A percentile compares a stretch with the other conserved stretches of the same genome.
Conservation (phyloP, 129 eudicot species). For the Pittosporum tobira region DNA sequence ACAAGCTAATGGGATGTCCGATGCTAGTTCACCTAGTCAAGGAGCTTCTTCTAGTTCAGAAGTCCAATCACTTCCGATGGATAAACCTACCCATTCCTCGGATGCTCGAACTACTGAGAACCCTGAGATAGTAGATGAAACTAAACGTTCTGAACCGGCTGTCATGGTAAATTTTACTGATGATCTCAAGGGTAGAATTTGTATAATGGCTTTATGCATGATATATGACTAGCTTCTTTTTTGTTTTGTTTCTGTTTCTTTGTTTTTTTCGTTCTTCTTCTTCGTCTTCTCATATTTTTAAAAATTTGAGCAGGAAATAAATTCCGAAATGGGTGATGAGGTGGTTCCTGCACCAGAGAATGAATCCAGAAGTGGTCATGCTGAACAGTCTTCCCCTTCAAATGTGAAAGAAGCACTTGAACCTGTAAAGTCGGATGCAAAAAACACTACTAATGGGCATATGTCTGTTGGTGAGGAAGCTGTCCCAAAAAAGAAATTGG, state of each 20-base stretch:
- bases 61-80: slow-evolving; percentile 16
- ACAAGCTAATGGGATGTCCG: slow-evolving; percentile 24
- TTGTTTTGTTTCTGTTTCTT: slow-evolving; percentile 7
- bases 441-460: slow-evolving; percentile 10
- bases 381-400: slow-evolving; percentile 14
- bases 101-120: slow-evolving; percentile 15
- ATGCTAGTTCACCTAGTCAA: slow-evolving; percentile 22
- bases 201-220: neutral
- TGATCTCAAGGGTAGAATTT: neutral
- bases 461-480: slow-evolving; percentile 5
- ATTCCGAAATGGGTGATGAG: slow-evolving; percentile 19
- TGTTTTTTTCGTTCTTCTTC: no score
- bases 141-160: slow-evolving; percentile 14
- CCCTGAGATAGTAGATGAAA: slow-evolving; percentile 20
- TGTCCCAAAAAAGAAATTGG: slow-evolving; percentile 13
- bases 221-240: slow-evolving; percentile 1
- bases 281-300: no score
- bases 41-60: slow-evolving; percentile 36
- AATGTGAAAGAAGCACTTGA: slow-evolving; percentile 16
- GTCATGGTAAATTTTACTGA: slow-evolving; percentile 23
- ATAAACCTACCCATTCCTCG: slow-evolving; percentile 15
- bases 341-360: slow-evolving; percentile 21
- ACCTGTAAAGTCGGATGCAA: slow-evolving; percentile 15
- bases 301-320: slow-evolving; percentile 37
- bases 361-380: slow-evolving; percentile 19